phyloP scores from a whole-genome alignment of 148 eudicot species.

The Silene conica region DNA sequence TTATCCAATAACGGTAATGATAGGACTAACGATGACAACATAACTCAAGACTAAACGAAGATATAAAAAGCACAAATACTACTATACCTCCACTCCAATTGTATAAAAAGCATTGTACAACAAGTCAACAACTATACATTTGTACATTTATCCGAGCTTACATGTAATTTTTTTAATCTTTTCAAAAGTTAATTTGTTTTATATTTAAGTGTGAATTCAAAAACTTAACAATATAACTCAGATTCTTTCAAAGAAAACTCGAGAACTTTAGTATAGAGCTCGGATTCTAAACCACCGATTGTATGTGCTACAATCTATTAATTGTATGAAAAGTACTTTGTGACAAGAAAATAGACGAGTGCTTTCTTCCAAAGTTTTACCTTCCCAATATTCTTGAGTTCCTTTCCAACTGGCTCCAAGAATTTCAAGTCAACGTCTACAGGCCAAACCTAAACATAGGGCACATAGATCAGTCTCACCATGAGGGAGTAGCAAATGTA shows the following conservation, averaged over 20 bases:
- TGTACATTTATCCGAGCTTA: too few relatives aligned
- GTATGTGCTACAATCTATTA: too few relatives aligned
- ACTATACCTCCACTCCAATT: too few relatives aligned
- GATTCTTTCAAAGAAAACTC: too few relatives aligned
- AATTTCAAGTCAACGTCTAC: constrained; percentile 78
- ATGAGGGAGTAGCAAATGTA: background rate
- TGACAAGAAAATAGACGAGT: background rate
- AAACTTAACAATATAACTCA: too few relatives aligned
- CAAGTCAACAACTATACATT: too few relatives aligned
- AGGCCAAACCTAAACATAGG: constrained; percentile 74
- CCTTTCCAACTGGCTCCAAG: constrained; percentile 86
- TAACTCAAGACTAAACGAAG: background rate
- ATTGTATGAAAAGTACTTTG: background rate
- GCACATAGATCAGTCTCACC: constrained; percentile 1
- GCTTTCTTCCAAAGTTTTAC: constrained; percentile 31
- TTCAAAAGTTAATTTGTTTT: too few relatives aligned
- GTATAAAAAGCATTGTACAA: too few relatives aligned
- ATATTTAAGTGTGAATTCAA: too few relatives aligned
- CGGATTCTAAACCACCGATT: too few relatives aligned
- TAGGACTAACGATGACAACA: background rate
- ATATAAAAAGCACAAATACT: background rate
- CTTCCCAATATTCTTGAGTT: constrained; percentile 77
- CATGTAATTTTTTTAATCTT: too few relatives aligned
- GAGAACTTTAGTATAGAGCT: too few relatives aligned
- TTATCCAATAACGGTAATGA: background rate